phyloP scores from a whole-genome alignment of 2,329 filamentous ascomycete genomes.

The Coniochaeta pulveracea region DNA sequence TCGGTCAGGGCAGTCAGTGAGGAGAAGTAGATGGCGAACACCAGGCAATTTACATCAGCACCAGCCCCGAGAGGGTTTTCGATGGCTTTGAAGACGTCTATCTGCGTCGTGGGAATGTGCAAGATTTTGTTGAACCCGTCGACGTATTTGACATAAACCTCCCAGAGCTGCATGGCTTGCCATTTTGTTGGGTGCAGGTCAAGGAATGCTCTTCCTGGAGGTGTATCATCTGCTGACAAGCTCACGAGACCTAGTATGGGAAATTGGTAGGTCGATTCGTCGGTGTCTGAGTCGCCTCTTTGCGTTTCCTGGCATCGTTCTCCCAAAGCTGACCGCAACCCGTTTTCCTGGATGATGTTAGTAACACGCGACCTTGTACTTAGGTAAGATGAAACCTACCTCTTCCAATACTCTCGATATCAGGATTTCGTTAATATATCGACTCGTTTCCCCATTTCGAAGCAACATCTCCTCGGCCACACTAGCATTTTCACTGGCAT shows the following conservation, averaged over 20 bases:
- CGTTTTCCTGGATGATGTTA: conserved; percentile 9
- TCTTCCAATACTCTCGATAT: conserved; percentile 13
- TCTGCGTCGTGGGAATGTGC: conserved; percentile 12
- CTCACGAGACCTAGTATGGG: conserved; percentile 5
- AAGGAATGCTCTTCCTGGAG: not conserved
- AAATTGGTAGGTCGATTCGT: conserved; percentile 2
- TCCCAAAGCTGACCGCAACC: conserved; percentile 10
- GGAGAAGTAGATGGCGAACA: conserved; percentile 12
- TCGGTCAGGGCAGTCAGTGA: conserved; percentile 9
- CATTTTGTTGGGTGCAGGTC: conserved; percentile 8
- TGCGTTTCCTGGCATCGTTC: conserved; percentile 4
- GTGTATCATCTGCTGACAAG: conserved; percentile 2
- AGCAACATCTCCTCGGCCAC: conserved; percentile 10
- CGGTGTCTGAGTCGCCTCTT: not conserved
- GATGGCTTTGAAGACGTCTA: conserved; percentile 11
- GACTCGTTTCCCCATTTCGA: conserved; percentile 8
- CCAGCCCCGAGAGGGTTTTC: conserved; percentile 4
- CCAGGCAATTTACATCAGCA: conserved; percentile 7
- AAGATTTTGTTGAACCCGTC: conserved; percentile 11
- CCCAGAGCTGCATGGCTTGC: conserved; percentile 11
- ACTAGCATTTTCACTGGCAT: not conserved
- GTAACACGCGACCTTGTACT: not conserved
- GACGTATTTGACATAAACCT: conserved; percentile 9
- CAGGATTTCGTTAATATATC: conserved; percentile 14
- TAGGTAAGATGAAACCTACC: conserved; percentile 3